Evolutionary conservation across 106 monocot species (phyloP).

Genomic region (Apostasia shenzhenica): DNA sequence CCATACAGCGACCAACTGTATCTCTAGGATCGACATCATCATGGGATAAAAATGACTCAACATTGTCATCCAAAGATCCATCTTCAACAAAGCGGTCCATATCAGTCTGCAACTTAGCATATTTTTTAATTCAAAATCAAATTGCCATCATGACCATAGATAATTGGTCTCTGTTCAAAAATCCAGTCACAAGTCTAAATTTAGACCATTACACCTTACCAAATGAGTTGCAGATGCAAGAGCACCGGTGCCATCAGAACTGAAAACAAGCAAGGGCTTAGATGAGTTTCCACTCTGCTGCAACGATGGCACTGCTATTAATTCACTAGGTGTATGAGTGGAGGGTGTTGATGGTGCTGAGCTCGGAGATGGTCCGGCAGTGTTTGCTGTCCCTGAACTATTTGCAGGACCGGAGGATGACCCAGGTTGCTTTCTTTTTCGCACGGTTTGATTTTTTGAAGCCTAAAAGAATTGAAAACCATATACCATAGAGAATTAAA

Average conservation of each 20-base stretch:
- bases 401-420: constrained; percentile 81
- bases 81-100: constrained; percentile 72
- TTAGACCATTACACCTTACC: constrained; percentile 12
- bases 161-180: too few species aligned
- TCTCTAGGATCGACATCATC: constrained; percentile 68
- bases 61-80: constrained; percentile 71
- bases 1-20: constrained; percentile 38
- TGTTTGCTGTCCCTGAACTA: constrained; percentile 86
- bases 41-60: constrained; percentile 78
- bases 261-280: constrained; percentile 56
- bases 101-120: constrained; percentile 34
- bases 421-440: constrained; percentile 75
- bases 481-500: not conserved
- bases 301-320: constrained; percentile 52
- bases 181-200: too few species aligned
- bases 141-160: too few species aligned
- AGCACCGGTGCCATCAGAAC: constrained; percentile 46
- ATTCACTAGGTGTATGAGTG: constrained; percentile 76
- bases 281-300: constrained; percentile 47
- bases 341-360: constrained; percentile 87
- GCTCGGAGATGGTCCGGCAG: constrained; percentile 70
- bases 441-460: constrained; percentile 54
- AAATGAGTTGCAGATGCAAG: constrained; percentile 49
- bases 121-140: too few species aligned
- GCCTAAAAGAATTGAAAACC: constrained; percentile 16